A percentile compares a stretch with the other conserved stretches of the same genome.
phyloP scores from a whole-genome alignment of 139 green algal genomes.

The Klebsormidium nitens region DNA sequence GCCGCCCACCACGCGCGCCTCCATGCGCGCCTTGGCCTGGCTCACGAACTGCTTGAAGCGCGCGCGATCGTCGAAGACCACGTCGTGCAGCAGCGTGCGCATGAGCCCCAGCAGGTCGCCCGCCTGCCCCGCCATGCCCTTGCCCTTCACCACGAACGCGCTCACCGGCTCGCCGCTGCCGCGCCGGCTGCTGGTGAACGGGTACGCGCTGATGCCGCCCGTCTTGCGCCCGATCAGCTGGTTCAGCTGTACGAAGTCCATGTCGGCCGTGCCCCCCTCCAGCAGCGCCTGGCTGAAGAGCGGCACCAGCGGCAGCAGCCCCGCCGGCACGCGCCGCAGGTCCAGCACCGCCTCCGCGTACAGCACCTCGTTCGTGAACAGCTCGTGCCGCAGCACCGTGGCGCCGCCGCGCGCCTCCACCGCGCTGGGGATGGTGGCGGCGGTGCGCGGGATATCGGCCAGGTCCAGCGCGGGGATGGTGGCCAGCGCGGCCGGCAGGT shows the following conservation, averaged over 20 bases:
- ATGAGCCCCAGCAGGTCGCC: conserved; percentile 83
- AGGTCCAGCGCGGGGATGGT: conserved; percentile 73
- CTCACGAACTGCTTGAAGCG: conserved; percentile 97
- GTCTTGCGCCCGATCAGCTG: conserved; percentile 96
- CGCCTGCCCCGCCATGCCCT: conserved; percentile 83
- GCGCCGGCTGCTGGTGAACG: conserved; percentile 63
- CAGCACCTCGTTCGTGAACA: conserved; percentile 98
- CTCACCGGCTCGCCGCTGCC: conserved; percentile 59
- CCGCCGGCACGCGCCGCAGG: conserved; percentile 58
- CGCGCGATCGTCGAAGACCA: conserved; percentile 75
- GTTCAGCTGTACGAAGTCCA: conserved; percentile 89
- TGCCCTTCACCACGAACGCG: conserved; percentile 76
- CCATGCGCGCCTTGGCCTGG: conserved; percentile 82
- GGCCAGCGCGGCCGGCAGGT: conserved; percentile 68
- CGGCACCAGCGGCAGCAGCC: conserved; percentile 90
- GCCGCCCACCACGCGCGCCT: conserved; percentile 65
- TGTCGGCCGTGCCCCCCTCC: conserved; percentile 81
- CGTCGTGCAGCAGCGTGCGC: conserved; percentile 72
- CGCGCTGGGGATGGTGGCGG: conserved; percentile 71
- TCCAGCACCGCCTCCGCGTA: conserved; percentile 81
- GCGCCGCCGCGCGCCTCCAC: conserved; percentile 44
- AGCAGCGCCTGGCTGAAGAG: conserved; percentile 80
- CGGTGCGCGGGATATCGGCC: conserved; percentile 82
- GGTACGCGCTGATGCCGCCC: conserved; percentile 82
- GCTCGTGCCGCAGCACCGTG: conserved; percentile 85